Conservation (phyloP, 768 basidiomycete species). For the Obba rivulosa region DNA sequence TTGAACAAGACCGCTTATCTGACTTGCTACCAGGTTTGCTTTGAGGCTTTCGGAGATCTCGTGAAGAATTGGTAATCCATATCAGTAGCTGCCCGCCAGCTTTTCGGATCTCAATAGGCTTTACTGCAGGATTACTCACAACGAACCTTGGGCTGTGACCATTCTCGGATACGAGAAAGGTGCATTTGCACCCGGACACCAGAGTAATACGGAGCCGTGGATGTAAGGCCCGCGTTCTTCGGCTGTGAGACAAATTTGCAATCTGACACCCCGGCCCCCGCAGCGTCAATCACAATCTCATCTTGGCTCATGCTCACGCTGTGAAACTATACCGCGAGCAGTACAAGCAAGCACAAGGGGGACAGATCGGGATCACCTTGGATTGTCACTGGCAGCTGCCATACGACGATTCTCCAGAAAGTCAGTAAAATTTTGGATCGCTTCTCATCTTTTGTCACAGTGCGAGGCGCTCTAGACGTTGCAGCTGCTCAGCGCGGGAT, state of each 20-base stretch:
- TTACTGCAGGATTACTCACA: conserved; percentile 35
- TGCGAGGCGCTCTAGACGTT: conserved; percentile 23
- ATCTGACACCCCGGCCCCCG: neutral
- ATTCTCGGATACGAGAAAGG: conserved; percentile 37
- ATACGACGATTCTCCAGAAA: conserved; percentile 61
- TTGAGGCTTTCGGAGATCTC: conserved; percentile 40
- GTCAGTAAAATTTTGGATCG: conserved; percentile 34
- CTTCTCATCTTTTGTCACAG: neutral
- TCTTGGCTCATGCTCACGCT: conserved; percentile 64
- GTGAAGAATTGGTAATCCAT: conserved; percentile 40
- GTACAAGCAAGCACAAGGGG: conserved; percentile 58
- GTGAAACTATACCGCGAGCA: conserved; percentile 64
- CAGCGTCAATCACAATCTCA: conserved; percentile 63
- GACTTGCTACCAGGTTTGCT: conserved; percentile 30
- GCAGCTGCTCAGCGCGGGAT: conserved; percentile 36
- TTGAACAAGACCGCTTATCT: neutral
- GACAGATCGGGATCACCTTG: conserved; percentile 70
- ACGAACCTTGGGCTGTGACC: conserved; percentile 42
- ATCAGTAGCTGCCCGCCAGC: neutral
- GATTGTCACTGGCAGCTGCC: conserved; percentile 77
- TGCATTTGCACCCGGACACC: conserved; percentile 43
- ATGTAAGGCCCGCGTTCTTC: conserved; percentile 40
- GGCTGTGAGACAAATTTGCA: neutral
- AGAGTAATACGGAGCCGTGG: conserved; percentile 68
- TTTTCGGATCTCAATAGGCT: neutral